A percentile compares a stretch with the other conserved stretches of the same genome.
Evolutionary conservation across 1,284 basidiomycete genomes (phyloP).

Genomic region (Tilletia walkeri): DNA sequence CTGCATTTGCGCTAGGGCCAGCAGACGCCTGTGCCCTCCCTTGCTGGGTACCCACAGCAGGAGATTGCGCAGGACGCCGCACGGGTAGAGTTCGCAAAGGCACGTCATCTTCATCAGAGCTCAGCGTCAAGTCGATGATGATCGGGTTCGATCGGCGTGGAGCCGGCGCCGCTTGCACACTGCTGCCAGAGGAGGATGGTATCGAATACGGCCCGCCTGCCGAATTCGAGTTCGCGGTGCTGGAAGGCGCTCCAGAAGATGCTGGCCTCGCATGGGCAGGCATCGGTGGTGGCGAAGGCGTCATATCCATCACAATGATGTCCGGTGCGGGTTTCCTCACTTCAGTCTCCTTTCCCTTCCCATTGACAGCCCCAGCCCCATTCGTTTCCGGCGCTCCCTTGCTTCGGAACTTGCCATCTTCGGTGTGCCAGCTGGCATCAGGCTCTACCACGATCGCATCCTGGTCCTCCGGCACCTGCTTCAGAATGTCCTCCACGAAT

Average conservation of each 20-base stretch:
- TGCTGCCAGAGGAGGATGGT: neutral
- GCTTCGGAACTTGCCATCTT: conserved; percentile 69
- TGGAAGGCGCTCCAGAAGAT: neutral
- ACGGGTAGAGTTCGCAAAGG: neutral
- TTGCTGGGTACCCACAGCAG: neutral
- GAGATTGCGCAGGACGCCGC: neutral
- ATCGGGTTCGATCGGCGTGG: neutral
- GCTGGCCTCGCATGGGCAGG: neutral
- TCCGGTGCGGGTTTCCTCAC: neutral
- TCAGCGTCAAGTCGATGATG: conserved; percentile 4
- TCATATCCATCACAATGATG: neutral
- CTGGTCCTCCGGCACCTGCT: conserved; percentile 70
- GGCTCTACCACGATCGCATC: conserved; percentile 92
- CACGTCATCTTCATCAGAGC: conserved; percentile 4
- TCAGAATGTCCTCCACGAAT: conserved; percentile 74
- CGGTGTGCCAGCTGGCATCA: conserved; percentile 91
- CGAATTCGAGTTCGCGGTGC: neutral
- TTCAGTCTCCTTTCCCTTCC: neutral
- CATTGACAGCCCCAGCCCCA: neutral
- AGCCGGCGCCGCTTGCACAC: neutral
- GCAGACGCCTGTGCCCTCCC: neutral
- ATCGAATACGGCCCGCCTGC: neutral
- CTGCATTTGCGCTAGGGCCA: too few relatives aligned
- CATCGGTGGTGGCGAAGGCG: conserved; percentile 1
- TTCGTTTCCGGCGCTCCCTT: neutral